Percentiles rank a stretch among this genome's conserved stretches.
phyloP scores from a whole-genome alignment of 2,329 filamentous ascomycete species.

The Aureobasidium sp. region DNA sequence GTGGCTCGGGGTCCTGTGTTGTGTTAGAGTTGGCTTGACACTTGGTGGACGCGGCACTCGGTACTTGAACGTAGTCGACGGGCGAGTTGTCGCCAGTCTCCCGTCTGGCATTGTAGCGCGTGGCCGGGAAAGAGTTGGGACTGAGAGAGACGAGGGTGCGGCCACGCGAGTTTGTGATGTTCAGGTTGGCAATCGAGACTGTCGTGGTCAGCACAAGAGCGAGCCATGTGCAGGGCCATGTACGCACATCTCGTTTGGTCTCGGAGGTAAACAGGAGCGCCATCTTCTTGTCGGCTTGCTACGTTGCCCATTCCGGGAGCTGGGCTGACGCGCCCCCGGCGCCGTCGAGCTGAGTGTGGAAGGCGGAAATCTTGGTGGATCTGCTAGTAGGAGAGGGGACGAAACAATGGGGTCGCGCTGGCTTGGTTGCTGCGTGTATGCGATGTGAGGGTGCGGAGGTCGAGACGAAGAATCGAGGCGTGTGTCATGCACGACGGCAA shows the following conservation, averaged over 20 bases:
- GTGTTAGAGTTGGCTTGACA: constrained; percentile 8
- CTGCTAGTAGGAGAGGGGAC: background rate
- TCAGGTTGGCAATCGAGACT: constrained; percentile 84
- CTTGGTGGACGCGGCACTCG: constrained; percentile 21
- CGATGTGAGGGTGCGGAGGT: background rate
- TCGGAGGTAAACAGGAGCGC: constrained; percentile 70
- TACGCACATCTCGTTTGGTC: constrained; percentile 84
- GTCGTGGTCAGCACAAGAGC: constrained; percentile 14
- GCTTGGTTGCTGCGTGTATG: background rate
- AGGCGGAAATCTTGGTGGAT: background rate
- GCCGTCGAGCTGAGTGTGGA: background rate
- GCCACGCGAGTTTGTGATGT: constrained; percentile 71
- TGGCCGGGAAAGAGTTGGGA: constrained; percentile 84
- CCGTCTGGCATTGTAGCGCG: constrained; percentile 65
- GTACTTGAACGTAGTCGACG: constrained; percentile 88
- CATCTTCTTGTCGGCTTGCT: constrained; percentile 81
- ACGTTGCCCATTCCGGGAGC: constrained; percentile 71
- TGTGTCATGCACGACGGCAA: background rate
- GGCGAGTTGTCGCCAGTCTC: constrained; percentile 66
- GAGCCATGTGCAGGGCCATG: background rate
- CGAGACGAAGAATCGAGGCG: background rate
- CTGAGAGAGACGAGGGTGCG: constrained; percentile 69
- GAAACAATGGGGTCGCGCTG: background rate
- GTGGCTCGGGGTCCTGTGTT: constrained; percentile 65
- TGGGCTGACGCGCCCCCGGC: constrained; percentile 9